These are phyloP conservation scores for Melaleuca alternifolia DNA, from an alignment of 345 rosid genomes.

Conservation along the genomic window DNA sequence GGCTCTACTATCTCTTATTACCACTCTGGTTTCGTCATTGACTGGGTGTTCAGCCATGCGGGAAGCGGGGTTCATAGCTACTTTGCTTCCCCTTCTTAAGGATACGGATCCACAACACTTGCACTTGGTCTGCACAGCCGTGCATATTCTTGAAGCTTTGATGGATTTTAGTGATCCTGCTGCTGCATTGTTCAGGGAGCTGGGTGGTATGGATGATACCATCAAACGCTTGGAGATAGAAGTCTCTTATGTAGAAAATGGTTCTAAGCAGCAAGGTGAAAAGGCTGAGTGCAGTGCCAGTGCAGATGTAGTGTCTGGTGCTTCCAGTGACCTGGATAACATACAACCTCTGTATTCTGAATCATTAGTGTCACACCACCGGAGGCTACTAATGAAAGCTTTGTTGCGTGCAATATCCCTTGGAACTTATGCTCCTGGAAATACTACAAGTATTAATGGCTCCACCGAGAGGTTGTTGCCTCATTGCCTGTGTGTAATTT, in stretches of 20 bases:
- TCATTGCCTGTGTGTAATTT: constrained; percentile 71
- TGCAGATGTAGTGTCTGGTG: constrained; percentile 20
- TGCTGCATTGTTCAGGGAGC: constrained; percentile 83
- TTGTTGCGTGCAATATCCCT: constrained; percentile 85
- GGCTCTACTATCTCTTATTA: constrained; percentile 81
- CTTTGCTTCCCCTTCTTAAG: constrained; percentile 86
- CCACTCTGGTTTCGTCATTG: constrained; percentile 83
- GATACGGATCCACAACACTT: constrained; percentile 88
- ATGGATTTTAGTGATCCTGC: constrained; percentile 97
- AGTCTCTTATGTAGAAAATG: constrained; percentile 53
- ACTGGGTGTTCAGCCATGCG: constrained; percentile 94
- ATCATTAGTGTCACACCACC: constrained; percentile 69
- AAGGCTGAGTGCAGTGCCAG: constrained; percentile 32
- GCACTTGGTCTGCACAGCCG: constrained; percentile 85
- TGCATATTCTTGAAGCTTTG: constrained; percentile 83
- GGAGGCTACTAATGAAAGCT: constrained; percentile 70
- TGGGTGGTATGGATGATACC: constrained; percentile 95
- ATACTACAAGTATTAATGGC: constrained; percentile 62
- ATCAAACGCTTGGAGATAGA: constrained; percentile 75
- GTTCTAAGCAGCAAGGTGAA: constrained; percentile 43
- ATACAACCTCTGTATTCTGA: constrained; percentile 68
- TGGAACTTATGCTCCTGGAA: constrained; percentile 94
- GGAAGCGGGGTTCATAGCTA: constrained; percentile 89
- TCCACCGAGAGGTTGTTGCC: constrained; percentile 86
- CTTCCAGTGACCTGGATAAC: constrained; percentile 44